Evolutionary conservation across 176 grass and related monocot species (phyloP).

Genomic region (Luzula sylvatica): DNA sequence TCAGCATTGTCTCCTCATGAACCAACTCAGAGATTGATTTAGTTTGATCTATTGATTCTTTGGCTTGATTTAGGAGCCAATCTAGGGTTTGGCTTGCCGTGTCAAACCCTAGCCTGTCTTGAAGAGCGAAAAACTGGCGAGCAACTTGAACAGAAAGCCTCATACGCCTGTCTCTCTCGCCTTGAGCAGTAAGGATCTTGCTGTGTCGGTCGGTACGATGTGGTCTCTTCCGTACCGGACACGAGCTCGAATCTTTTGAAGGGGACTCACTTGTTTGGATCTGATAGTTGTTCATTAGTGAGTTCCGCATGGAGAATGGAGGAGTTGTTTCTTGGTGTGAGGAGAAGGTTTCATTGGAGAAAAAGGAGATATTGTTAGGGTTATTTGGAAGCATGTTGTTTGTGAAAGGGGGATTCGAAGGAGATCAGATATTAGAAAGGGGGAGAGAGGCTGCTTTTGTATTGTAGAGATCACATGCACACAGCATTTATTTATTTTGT

Average conservation of each 20-base stretch:
- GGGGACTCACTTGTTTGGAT: neutral
- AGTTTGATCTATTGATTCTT: conserved; percentile 55
- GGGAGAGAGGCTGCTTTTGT: neutral
- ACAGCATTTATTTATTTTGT: too few relatives aligned
- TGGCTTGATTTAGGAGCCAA: conserved; percentile 83
- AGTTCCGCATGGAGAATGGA: neutral
- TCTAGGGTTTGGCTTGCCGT: conserved; percentile 90
- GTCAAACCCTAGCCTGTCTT: conserved; percentile 86
- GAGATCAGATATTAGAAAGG: neutral
- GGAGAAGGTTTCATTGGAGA: neutral
- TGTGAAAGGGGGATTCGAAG: conserved; percentile 1
- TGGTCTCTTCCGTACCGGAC: conserved; percentile 34
- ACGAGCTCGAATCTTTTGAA: neutral
- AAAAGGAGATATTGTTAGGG: neutral
- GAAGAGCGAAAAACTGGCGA: conserved; percentile 67
- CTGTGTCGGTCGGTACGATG: conserved; percentile 71
- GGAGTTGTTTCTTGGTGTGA: neutral
- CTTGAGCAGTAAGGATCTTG: conserved; percentile 86
- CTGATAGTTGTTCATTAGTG: neutral
- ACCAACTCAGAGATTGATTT: neutral
- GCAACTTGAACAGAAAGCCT: conserved; percentile 76
- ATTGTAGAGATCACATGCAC: too few relatives aligned
- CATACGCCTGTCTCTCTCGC: conserved; percentile 77
- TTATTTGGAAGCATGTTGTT: conserved; percentile 13
- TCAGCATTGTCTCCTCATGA: neutral